Percentiles rank a stretch among this genome's conserved stretches.
Conservation (phyloP, 2,329 filamentous ascomycete species). For the Teratosphaeria epicoccoides region DNA sequence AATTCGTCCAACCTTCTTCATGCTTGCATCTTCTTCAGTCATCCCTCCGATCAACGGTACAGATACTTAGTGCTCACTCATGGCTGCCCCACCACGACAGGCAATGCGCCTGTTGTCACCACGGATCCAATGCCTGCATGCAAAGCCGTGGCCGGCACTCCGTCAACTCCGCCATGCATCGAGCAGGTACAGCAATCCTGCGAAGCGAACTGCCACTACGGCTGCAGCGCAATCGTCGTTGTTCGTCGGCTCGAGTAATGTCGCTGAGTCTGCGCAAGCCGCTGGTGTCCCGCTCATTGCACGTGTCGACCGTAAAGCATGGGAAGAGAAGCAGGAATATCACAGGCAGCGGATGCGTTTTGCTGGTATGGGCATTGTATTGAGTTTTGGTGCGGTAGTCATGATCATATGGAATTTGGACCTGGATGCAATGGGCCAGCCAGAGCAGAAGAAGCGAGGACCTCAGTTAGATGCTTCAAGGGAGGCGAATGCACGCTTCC, state of each 20-base stretch:
- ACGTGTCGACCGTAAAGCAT: slow-evolving; percentile 15
- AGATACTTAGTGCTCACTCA: no score
- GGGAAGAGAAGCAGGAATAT: slow-evolving; percentile 21
- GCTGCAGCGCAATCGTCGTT: slow-evolving; percentile 12
- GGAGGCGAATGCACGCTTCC: slow-evolving; percentile 32
- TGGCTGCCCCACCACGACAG: slow-evolving; percentile 18
- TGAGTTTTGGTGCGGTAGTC: slow-evolving; percentile 22
- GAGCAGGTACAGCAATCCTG: slow-evolving; percentile 26
- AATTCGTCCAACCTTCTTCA: no score
- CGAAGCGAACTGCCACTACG: slow-evolving; percentile 18
- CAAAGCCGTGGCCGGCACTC: slow-evolving; percentile 7
- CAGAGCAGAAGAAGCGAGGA: slow-evolving; percentile 11
- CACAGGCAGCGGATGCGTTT: slow-evolving; percentile 26
- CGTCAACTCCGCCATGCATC: slow-evolving; percentile 19
- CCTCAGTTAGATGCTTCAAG: slow-evolving; percentile 25
- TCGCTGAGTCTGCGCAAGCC: slow-evolving; percentile 4
- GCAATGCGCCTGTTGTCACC: slow-evolving; percentile 23
- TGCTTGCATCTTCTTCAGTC: no score
- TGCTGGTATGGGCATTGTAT: slow-evolving; percentile 26
- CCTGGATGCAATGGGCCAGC: slow-evolving; percentile 22
- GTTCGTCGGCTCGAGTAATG: slow-evolving; percentile 10
- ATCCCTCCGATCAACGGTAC: no score
- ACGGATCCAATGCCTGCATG: slow-evolving; percentile 16
- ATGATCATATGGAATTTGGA: slow-evolving; percentile 25
- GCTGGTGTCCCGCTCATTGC: slow-evolving; percentile 16